These are phyloP conservation scores for Mortierella sp. DNA, from an alignment of 371 early-diverging fungal genomes.

Conservation along the genomic window DNA sequence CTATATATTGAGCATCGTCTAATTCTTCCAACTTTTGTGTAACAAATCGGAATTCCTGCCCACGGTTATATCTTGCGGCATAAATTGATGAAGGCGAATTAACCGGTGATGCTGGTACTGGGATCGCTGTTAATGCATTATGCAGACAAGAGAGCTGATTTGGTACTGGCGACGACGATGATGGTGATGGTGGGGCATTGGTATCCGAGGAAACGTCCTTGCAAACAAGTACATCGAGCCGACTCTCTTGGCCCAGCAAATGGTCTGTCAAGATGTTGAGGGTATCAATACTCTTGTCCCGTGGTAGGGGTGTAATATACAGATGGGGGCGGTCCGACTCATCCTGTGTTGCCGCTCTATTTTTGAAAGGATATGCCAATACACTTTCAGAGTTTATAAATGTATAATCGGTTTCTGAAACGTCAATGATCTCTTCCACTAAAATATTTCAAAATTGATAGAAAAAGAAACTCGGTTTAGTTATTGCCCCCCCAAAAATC, in stretches of 20 bases:
- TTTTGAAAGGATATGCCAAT: constrained; percentile 49
- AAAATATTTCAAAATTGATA: constrained; percentile 10
- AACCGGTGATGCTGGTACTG: constrained; percentile 38
- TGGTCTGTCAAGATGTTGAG: constrained; percentile 65
- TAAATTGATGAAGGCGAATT: background rate
- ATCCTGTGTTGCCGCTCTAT: constrained; percentile 11
- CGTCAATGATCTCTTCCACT: constrained; percentile 54
- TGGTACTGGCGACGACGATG: background rate
- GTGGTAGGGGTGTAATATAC: constrained; percentile 50
- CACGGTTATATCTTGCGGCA: constrained; percentile 6
- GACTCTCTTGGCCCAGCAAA: constrained; percentile 42
- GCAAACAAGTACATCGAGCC: constrained; percentile 64
- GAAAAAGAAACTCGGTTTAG: background rate
- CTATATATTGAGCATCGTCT: constrained; percentile 56
- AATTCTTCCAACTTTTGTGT: constrained; percentile 26
- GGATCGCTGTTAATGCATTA: constrained; percentile 27
- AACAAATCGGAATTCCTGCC: constrained; percentile 33
- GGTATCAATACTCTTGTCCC: constrained; percentile 42
- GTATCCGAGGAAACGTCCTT: constrained; percentile 21
- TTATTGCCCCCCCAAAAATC: background rate
- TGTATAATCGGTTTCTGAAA: constrained; percentile 44
- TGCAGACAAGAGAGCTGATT: constrained; percentile 19
- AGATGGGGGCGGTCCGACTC: constrained; percentile 48
- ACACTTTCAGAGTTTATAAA: constrained; percentile 10
- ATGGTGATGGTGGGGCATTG: background rate